Conservation (phyloP, 495 filamentous ascomycete species). For the Schizothecium vesticola region DNA sequence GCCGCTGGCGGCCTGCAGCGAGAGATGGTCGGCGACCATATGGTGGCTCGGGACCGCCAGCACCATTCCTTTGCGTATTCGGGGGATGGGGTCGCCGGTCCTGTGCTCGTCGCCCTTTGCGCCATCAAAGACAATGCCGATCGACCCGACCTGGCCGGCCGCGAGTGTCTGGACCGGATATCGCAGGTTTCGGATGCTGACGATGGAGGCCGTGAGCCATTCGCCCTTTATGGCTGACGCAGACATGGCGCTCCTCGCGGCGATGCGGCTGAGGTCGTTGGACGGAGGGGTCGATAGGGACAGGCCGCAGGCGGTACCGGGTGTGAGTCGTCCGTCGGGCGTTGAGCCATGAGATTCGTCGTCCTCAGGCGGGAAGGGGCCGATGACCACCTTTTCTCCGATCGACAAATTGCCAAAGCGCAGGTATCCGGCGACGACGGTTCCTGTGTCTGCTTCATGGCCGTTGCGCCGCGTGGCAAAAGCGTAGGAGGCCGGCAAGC, state of each 20-base stretch:
- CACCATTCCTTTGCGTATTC: conserved; percentile 79
- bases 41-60: conserved; percentile 53
- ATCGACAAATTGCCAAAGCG: conserved; percentile 71
- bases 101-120: conserved; percentile 14
- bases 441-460: conserved; percentile 35
- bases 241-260: conserved; percentile 35
- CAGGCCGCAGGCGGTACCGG: conserved; percentile 32
- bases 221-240: conserved; percentile 49
- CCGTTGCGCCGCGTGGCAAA: conserved; percentile 35
- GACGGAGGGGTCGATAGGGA: conserved; percentile 41
- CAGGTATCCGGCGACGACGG: conserved; percentile 78
- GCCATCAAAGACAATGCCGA: conserved; percentile 64
- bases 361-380: conserved; percentile 60
- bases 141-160: conserved; percentile 82
- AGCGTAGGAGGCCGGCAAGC: conserved; percentile 47
- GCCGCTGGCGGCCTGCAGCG: conserved; percentile 51
- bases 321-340: conserved; percentile 35
- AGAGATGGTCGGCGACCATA: conserved; percentile 41
- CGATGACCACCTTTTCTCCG: conserved; percentile 72
- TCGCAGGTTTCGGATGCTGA: conserved; percentile 82
- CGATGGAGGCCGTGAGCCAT: conserved; percentile 73
- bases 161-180: conserved; percentile 72
- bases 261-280: conserved; percentile 36
- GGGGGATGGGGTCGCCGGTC: conserved; percentile 2
- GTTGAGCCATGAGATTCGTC: conserved; percentile 30